Percentiles rank a stretch among this genome's conserved stretches.
Evolutionary conservation across 2,329 filamentous ascomycete species (phyloP).

Genomic region (Sarocladium oryzae): DNA sequence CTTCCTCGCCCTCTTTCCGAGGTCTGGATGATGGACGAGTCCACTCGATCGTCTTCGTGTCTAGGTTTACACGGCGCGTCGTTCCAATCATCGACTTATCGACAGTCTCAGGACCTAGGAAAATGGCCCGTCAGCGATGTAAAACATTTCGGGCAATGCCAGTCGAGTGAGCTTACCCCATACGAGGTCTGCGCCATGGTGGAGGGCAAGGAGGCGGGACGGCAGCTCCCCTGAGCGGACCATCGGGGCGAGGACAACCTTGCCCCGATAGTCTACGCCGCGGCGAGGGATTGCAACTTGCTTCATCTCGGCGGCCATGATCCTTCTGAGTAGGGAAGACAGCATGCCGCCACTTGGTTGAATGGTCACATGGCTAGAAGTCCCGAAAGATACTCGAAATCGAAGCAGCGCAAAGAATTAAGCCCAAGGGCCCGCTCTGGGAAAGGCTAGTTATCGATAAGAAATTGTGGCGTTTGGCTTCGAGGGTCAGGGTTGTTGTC

Average conservation of each 20-base stretch:
- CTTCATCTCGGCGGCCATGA: conserved; percentile 54
- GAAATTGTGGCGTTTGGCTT: not conserved
- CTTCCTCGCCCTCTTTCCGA: conserved; percentile 46
- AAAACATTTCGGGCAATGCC: conserved; percentile 1
- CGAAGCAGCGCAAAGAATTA: not conserved
- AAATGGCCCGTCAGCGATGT: not conserved
- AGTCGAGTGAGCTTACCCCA: conserved; percentile 59
- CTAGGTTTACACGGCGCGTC: conserved; percentile 66
- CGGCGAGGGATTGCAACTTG: conserved; percentile 77
- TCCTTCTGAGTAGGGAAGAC: conserved; percentile 33
- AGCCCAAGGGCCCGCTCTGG: no score
- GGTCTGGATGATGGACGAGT: conserved; percentile 68
- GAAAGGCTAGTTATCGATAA: conserved; percentile 11
- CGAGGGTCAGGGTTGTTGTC: not conserved
- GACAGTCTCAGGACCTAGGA: conserved; percentile 79
- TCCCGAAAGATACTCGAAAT: not conserved
- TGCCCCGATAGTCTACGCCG: conserved; percentile 90
- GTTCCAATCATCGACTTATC: conserved; percentile 89
- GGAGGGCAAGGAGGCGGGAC: conserved; percentile 77
- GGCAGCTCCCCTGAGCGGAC: conserved; percentile 95
- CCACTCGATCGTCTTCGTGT: conserved; percentile 79
- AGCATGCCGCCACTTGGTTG: conserved; percentile 22
- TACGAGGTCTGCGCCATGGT: conserved; percentile 94
- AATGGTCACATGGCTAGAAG: not conserved
- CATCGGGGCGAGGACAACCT: conserved; percentile 94